Base-by-base conservation (phyloP, 805 yeast species). In the Kuraishia capsulata region DNA sequence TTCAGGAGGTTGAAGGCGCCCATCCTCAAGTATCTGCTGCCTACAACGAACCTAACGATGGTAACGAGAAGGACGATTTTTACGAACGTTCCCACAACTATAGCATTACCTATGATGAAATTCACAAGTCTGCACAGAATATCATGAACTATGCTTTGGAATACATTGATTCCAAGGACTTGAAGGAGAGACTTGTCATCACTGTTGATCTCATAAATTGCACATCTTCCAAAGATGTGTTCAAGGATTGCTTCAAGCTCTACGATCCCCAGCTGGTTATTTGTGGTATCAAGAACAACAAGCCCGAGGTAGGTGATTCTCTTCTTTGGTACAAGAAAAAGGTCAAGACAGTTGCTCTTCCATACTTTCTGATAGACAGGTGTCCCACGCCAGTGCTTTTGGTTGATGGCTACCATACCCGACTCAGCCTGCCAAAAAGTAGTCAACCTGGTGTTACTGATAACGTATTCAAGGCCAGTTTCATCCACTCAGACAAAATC, bases 171-270 rank as follows among this genome's bases (percentile, higher is more conserved):
- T 25, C 20, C 18, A 19, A 61, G 18, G 58, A 62, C 40, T 64
- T 67, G 0, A 45, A 60, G 14, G 52, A 64, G 14, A 66, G 67
- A 26, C 61, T 72, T 25, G 67, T 64, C 44, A 53, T 79, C 11
- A 65, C 76, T 3, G 70, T 81, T 34, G 89, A 81, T 47, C 56
- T 81, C 20, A 78, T 71, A 20, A 66, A 69, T 21, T 72, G 73
- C 3, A 52, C 60, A 30, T 43, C 52, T 33, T 65, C 78, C 6
- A 69, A 64, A 39, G 61, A 64, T 11, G 72, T 73, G 24, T 56
- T 79, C 32, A 64, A 65, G 43, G 81, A 79, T 45, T 67, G 73
- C 55, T 61, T 76, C 47, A 61, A 67, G 39, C 56, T 80, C 20
- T 78, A 81, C 52, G 70, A 69, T 45, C 88, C 89, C 10, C 66